phyloP scores from a whole-genome alignment of 108 stramenopile genomes.

The Nitzschia sp. region DNA sequence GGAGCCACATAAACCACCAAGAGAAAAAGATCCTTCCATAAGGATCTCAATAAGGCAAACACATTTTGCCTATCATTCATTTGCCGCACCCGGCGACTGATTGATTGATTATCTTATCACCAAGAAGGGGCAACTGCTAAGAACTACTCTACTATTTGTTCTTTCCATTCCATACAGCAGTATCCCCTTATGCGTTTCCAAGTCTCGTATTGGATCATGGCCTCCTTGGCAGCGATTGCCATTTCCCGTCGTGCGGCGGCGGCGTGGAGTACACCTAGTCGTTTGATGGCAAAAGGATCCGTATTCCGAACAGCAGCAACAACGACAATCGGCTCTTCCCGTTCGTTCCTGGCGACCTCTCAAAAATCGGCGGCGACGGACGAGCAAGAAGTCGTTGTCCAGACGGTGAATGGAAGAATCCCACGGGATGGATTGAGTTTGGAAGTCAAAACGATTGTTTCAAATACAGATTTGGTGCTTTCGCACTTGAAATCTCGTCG shows the following conservation, averaged over 20 bases:
- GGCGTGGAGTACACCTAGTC: slow-evolving; percentile 16
- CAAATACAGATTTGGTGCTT: slow-evolving; percentile 66
- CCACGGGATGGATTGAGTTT: slow-evolving; percentile 55
- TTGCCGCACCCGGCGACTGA: not conserved
- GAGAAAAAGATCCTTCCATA: not conserved
- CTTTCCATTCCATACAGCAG: too few species aligned
- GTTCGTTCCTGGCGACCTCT: not conserved
- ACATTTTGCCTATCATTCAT: not conserved
- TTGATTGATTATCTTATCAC: too few species aligned
- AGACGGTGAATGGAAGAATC: slow-evolving; percentile 11
- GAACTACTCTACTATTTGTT: too few species aligned
- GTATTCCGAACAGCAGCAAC: not conserved
- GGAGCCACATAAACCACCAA: not conserved
- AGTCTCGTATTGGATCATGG: not conserved
- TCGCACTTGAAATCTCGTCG: slow-evolving; percentile 77
- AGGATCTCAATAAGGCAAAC: not conserved
- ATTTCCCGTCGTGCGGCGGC: slow-evolving; percentile 18
- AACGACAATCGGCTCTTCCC: too few species aligned
- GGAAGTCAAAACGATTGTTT: slow-evolving; percentile 63
- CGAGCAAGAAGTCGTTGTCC: not conserved
- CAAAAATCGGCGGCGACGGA: not conserved
- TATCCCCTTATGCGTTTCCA: slow-evolving; percentile 1
- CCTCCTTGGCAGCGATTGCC: slow-evolving; percentile 19
- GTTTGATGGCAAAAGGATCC: not conserved
- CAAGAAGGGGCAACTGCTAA: too few species aligned